Evolutionary conservation across 2,329 filamentous ascomycete genomes (phyloP), one percentile per base, ranked within the genome.

Genomic region (Chalaropsis ovoidea): DNA sequence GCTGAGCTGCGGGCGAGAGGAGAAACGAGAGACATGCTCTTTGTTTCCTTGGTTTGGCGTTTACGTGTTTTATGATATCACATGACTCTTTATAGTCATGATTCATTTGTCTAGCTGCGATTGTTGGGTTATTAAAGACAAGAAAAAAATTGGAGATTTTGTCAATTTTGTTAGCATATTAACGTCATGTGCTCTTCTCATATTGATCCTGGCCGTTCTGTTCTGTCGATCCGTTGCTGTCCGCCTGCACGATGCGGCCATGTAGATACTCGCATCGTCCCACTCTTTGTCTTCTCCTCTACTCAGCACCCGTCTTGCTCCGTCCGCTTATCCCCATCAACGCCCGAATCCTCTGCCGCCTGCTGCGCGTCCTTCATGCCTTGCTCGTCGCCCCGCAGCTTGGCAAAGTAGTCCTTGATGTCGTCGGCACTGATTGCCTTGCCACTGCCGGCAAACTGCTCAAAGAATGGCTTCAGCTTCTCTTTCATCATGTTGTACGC

Each of bases 401-500:
- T 93, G 63, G 93, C 93, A 81, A 99, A 99, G 74, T 96, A 96
- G 1, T 84, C 84, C 75, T 96, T 99, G 76, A 99, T 94, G 75
- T 97, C 92, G 73, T 99, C 94, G 0, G 93, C 93, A 1, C 90
- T 87, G 24, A 99, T 92, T 0, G 89, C 86, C 74, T 89, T 79
- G 0, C 93, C 93, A 69, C 87, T 95, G 73, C 96, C 90, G 0
- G 94, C 94, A 74, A 96, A 99, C 54, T 95, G 88, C 76, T 92
- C 86, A 71, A 99, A 84, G 74, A 99, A 97, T 0, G 87, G 86
- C 79, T 93, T 96, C n/a, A 99, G 85, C 73, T 93, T 92, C 72
- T 97, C 92, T 73, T 95, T 94, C 68, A 99, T 82, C 71, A 95
- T 88, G 72, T 97, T 96, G 76, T 97, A 99, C 0, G 92, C 93